Base-by-base conservation (phyloP, 306 rosid species). In the Abrus precatorius region DNA sequence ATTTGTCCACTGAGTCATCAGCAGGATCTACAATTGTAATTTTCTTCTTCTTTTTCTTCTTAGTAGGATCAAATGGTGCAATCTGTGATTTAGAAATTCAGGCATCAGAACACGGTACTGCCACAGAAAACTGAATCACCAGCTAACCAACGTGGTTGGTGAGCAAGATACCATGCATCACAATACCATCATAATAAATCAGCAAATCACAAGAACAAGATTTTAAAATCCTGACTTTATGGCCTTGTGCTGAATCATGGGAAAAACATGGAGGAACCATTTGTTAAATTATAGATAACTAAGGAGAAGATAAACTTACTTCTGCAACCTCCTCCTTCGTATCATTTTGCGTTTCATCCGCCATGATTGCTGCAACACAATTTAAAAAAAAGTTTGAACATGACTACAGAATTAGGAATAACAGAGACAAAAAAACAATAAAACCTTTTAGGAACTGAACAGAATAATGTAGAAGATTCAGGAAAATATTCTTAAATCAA, bases 1-100 rank as follows among this genome's bases (percentile, higher is more conserved):
- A 84, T 33, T 85, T 88, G 38, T 95, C 99, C 83, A 86, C 97
- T 1, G 90, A 57, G 29, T 95, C 99, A 74, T 95, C 98, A 12
- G 84, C 87, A 71, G 84, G 80, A 65, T 86, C 89, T 28, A 83
- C 33, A 60, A 86, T 76, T 27, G 87, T 66, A 28, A 57, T 20
- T 50, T 86, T 86, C 89, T 86, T 86, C 7, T 86, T 94, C 93
- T 95, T 95, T 94, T 95, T 95, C 89, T 95, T 95, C 78, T 95
- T 95, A 59, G 92, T 84, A 28, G 98, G 98, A 89, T 95, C 99
- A 82, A 95, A 93, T 6, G 98, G 97, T 12, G 81, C 90, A 69
- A 95, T 85, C 99, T 95, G 88, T 74, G 60, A 86, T 73, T 65
- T 36, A 54, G 40, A 60, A 83, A 76, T 45, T 6, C 13, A 30